These are phyloP conservation scores for Aspergillus flavus DNA, from an alignment of 2,329 filamentous ascomycete genomes.

Conservation along the genomic window DNA sequence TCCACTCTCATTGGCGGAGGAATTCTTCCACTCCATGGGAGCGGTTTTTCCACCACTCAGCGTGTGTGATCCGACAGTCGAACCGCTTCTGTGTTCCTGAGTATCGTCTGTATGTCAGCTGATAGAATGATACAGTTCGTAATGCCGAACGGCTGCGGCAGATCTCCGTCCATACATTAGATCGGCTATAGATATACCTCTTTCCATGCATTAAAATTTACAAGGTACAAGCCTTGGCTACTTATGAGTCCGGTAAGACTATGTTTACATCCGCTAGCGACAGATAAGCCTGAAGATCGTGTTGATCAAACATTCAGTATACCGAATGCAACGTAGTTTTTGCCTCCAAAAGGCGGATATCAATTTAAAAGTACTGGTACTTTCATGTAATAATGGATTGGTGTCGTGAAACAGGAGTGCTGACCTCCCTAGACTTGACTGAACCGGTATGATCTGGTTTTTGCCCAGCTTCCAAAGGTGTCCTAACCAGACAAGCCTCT, in stretches of 20 bases:
- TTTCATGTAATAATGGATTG: not conserved
- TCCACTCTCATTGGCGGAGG: conserved; percentile 28
- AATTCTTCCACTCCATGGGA: conserved; percentile 15
- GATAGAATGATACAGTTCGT: not conserved
- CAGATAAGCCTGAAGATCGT: not conserved
- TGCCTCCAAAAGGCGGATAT: conserved; percentile 7
- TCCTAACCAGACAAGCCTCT: conserved; percentile 71
- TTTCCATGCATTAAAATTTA: not conserved
- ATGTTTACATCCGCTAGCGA: not conserved
- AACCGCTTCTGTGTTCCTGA: conserved; percentile 8
- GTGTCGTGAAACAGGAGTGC: not conserved
- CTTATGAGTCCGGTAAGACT: not conserved
- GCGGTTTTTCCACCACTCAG: conserved; percentile 29
- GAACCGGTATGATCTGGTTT: not conserved
- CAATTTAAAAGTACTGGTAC: conserved; percentile 4
- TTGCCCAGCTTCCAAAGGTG: not conserved
- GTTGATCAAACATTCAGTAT: not conserved
- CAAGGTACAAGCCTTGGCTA: not conserved
- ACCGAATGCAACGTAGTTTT: not conserved
- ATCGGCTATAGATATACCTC: conserved; percentile 1
- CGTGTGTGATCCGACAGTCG: conserved; percentile 5
- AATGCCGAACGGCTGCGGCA: not conserved
- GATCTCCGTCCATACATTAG: not conserved
- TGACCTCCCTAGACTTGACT: not conserved
- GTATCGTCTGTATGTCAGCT: not conserved